Conservation (phyloP, 2,329 filamentous ascomycete genomes). For the Gnomoniopsis sp. region DNA sequence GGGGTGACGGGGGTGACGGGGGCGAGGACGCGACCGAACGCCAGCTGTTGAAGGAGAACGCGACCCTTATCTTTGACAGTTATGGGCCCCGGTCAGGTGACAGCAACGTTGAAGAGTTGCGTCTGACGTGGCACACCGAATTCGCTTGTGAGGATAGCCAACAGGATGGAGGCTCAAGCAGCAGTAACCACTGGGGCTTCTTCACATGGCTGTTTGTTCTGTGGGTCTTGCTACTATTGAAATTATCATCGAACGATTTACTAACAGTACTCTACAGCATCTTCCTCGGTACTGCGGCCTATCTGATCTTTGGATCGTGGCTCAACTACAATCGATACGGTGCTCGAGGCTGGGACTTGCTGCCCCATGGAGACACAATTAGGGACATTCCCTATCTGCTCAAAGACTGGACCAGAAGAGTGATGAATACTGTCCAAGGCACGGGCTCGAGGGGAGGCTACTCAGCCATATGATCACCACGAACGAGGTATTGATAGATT, state of each 20-base stretch:
- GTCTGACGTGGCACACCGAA: constrained; percentile 82
- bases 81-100: constrained; percentile 62
- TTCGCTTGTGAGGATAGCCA: constrained; percentile 68
- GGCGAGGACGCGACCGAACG: constrained; percentile 40
- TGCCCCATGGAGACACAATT: constrained; percentile 89
- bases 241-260: neutral
- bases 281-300: constrained; percentile 81
- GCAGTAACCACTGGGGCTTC: constrained; percentile 73
- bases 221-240: constrained; percentile 48
- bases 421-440: constrained; percentile 81
- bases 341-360: constrained; percentile 88
- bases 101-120: constrained; percentile 58
- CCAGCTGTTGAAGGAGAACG: constrained; percentile 51
- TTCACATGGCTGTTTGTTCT: constrained; percentile 97
- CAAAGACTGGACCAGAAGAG: constrained; percentile 79
- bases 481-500: neutral
- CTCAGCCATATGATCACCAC: constrained; percentile 69
- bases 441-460: constrained; percentile 85
- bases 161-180: constrained; percentile 34
- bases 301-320: constrained; percentile 98
- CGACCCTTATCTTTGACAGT: constrained; percentile 72
- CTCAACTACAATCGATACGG: constrained; percentile 98
- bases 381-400: constrained; percentile 89
- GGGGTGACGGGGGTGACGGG: constrained; percentile 18
- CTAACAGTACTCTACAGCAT: constrained; percentile 48